Conservation (phyloP, 176 grass and related monocot genomes). For the Cenchrus purpureus region DNA sequence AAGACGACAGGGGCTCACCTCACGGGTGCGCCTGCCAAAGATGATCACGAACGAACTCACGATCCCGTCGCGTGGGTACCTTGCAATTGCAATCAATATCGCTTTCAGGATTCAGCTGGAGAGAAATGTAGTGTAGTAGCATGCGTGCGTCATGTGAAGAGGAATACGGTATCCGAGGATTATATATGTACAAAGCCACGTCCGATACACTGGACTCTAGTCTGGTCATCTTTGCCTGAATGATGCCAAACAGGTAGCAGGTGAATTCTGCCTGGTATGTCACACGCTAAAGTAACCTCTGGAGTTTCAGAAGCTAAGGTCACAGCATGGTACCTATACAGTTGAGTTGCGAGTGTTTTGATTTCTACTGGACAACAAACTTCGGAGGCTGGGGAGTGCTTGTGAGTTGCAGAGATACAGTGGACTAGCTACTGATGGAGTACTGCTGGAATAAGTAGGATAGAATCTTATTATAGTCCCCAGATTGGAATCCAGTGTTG, state of each 20-base stretch:
- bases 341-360: background rate
- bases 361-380: conserved; percentile 1
- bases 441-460: conserved; percentile 78
- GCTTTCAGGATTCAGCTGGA: conserved; percentile 2
- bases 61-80: background rate
- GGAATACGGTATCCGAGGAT: background rate
- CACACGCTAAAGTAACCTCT: background rate
- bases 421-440: conserved; percentile 30
- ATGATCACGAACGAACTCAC: background rate
- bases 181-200: background rate
- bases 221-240: background rate
- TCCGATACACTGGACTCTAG: background rate
- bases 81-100: background rate
- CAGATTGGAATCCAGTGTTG: conserved; percentile 72
- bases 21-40: conserved; percentile 30
- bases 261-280: background rate
- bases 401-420: background rate
- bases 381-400: background rate
- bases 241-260: too few relatives aligned
- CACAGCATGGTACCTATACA: background rate
- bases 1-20: background rate
- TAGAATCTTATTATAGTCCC: conserved; percentile 72
- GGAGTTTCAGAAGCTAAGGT: background rate
- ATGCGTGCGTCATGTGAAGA: conserved; percentile 23
- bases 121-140: background rate